Evolutionary conservation across 2,329 filamentous ascomycete genomes (phyloP).

Genomic region (Raffaelea ambrosiae): DNA sequence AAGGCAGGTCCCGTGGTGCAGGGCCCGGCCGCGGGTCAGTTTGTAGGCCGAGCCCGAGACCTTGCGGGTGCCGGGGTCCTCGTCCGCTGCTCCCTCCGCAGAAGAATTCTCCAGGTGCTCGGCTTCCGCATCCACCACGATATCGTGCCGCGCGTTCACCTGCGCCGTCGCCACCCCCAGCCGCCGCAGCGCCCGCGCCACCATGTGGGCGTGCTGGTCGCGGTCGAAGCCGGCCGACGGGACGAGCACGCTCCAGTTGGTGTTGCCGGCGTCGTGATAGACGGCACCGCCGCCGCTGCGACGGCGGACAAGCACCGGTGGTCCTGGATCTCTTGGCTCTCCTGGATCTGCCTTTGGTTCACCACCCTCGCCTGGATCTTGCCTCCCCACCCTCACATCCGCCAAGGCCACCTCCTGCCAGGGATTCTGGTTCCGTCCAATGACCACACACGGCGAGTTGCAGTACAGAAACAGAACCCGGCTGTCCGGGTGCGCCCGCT

Average conservation of each 20-base stretch:
- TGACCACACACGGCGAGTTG: conserved; percentile 79
- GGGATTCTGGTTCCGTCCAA: conserved; percentile 95
- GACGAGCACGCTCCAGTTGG: conserved; percentile 91
- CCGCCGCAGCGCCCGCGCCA: conserved; percentile 65
- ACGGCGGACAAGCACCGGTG: conserved; percentile 67
- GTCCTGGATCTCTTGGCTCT: conserved; percentile 15
- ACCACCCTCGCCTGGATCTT: no score
- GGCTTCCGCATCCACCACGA: conserved; percentile 55
- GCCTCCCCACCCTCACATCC: conserved; percentile 33
- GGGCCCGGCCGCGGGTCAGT: conserved; percentile 63
- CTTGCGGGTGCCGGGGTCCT: conserved; percentile 42
- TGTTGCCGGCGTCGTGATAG: conserved; percentile 86
- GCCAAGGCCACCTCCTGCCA: conserved; percentile 83
- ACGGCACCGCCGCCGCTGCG: conserved; percentile 87
- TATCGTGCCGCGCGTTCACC: conserved; percentile 90
- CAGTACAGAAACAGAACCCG: conserved; percentile 79
- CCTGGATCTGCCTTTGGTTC: no score
- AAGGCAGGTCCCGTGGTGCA: conserved; percentile 92
- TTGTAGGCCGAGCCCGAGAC: conserved; percentile 95
- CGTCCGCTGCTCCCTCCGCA: conserved; percentile 1
- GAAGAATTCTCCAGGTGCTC: no score
- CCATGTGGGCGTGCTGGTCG: conserved; percentile 85
- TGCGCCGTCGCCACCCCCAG: conserved; percentile 59
- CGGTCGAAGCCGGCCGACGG: conserved; percentile 70
- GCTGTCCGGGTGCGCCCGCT: conserved; percentile 62